Evolutionary conservation across 768 basidiomycete species (phyloP).

Genomic region (Auricularia heimuer): DNA sequence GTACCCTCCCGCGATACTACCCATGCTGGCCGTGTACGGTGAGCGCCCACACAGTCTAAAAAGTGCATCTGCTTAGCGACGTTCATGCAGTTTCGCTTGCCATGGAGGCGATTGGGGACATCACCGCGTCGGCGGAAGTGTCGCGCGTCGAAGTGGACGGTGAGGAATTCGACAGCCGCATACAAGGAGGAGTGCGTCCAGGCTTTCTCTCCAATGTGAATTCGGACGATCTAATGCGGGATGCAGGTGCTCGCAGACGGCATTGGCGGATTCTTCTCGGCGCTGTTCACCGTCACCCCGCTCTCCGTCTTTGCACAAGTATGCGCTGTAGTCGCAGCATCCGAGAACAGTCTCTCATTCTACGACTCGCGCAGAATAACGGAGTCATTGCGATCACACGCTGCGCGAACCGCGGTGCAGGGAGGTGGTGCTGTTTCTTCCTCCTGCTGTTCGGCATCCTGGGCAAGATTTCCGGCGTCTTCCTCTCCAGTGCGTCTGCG

Average conservation of each 20-base stretch:
- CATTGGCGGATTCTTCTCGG: slow-evolving; percentile 70
- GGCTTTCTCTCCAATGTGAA: neutral
- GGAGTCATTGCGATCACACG: slow-evolving; percentile 78
- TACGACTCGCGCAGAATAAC: slow-evolving; percentile 43
- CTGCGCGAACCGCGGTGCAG: slow-evolving; percentile 71
- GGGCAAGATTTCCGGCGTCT: slow-evolving; percentile 75
- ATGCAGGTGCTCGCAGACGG: slow-evolving; percentile 46
- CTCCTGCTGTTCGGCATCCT: slow-evolving; percentile 72
- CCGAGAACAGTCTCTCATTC: too few relatives aligned
- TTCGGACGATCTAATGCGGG: too few relatives aligned
- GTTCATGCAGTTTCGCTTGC: slow-evolving; percentile 47
- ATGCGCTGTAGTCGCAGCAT: neutral
- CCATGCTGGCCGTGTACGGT: slow-evolving; percentile 54
- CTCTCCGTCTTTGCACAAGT: slow-evolving; percentile 69
- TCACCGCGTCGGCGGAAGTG: slow-evolving; percentile 75
- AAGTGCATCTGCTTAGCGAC: slow-evolving; percentile 9
- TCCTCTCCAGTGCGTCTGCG: slow-evolving; percentile 52
- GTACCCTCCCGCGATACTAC: slow-evolving; percentile 60
- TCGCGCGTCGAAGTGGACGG: slow-evolving; percentile 67
- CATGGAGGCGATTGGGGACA: slow-evolving; percentile 82
- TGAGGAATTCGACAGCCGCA: slow-evolving; percentile 65
- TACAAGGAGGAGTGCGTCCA: slow-evolving; percentile 71
- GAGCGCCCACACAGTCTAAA: slow-evolving; percentile 22
- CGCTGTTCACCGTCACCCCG: slow-evolving; percentile 72
- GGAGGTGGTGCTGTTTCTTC: slow-evolving; percentile 70